Evolutionary conservation across 192 early-diverging fungal genomes (phyloP).

Genomic region (Backusella liffmaniae): DNA sequence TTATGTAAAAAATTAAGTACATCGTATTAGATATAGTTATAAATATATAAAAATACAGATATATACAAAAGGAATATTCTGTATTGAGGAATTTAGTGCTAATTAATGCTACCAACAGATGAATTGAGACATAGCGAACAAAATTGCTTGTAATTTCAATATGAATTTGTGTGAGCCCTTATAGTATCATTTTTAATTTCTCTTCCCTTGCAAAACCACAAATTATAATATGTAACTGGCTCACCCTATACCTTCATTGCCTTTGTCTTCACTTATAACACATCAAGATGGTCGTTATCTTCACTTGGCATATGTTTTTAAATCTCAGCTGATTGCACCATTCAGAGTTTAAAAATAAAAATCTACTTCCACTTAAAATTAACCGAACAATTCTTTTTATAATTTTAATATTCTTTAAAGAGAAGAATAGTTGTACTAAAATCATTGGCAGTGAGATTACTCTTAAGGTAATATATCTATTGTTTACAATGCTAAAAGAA

Average conservation of each 20-base stretch:
- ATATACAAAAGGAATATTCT: not conserved
- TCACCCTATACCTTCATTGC: not conserved
- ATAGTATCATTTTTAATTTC: not conserved
- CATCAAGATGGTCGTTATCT: not conserved
- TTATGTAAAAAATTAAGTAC: not conserved
- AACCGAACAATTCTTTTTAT: no score
- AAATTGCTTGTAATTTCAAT: not conserved
- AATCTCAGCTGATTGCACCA: not conserved
- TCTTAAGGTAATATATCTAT: no score
- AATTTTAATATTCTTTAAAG: no score
- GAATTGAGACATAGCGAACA: not conserved
- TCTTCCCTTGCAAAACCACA: not conserved
- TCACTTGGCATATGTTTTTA: not conserved
- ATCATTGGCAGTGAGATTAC: no score
- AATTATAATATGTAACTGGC: not conserved
- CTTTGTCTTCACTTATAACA: not conserved
- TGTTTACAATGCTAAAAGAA: no score
- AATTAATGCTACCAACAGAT: not conserved
- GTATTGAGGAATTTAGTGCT: not conserved
- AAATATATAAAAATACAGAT: not conserved
- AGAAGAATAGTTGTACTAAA: no score
- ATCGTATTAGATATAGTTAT: not conserved
- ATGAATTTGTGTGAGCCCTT: not conserved
- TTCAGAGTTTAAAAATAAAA: not conserved
- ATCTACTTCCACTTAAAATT: not conserved